Percentiles rank a stretch among this genome's conserved stretches.
phyloP scores from a whole-genome alignment of 208 protist species.

The Naegleria lovaniensis region DNA sequence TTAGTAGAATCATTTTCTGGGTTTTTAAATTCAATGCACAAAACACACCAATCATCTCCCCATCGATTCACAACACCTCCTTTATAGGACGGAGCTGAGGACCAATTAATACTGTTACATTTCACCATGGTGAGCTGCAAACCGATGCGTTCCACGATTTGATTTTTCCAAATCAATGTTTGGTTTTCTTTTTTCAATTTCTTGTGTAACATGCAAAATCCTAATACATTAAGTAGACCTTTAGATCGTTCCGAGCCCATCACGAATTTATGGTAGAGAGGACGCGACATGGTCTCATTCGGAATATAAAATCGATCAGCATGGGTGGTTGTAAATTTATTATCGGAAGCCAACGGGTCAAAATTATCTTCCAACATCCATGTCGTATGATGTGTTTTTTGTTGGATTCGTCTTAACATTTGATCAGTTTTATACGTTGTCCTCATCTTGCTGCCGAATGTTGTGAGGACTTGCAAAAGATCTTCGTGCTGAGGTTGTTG shows the following conservation, averaged over 20 bases:
- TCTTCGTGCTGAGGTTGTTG: not conserved
- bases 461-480: not conserved
- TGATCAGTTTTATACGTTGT: not conserved
- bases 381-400: not conserved
- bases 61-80: not conserved
- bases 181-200: not conserved
- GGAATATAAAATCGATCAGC: not conserved
- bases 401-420: not conserved
- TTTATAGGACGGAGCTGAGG: not conserved
- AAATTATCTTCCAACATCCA: conserved; percentile 3
- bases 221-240: not conserved
- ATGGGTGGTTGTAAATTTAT: not conserved
- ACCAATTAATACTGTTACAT: not conserved
- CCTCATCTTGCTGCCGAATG: not conserved
- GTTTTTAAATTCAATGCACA: not conserved
- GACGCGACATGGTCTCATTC: not conserved
- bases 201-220: not conserved
- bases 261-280: not conserved
- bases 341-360: not conserved
- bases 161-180: not conserved
- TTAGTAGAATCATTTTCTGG: not conserved
- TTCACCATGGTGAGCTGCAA: not conserved
- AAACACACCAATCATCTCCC: not conserved
- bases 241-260: not conserved
- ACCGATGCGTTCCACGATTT: not conserved